phyloP scores from a whole-genome alignment of 78 protist genomes.

The Monosiga brevicollis region DNA sequence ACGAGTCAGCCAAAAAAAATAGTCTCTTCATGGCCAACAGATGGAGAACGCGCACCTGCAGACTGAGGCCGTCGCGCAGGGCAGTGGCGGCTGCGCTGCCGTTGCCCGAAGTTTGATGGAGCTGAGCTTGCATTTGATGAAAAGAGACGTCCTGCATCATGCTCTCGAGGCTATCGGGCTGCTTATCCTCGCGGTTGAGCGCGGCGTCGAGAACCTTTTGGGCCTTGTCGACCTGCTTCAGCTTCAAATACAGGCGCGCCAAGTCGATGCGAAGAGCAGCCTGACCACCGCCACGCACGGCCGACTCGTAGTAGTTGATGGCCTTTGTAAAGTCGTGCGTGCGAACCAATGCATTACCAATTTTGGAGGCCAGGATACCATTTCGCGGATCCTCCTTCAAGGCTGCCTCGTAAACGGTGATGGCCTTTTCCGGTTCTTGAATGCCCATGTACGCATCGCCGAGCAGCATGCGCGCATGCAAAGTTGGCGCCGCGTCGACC shows the following conservation, averaged over 20 bases:
- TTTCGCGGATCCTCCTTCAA: constrained; percentile 11
- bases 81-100: neutral
- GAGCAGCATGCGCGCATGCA: constrained; percentile 21
- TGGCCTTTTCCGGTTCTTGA: constrained; percentile 46
- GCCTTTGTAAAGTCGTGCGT: constrained; percentile 56
- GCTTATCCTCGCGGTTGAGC: neutral
- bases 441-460: constrained; percentile 63
- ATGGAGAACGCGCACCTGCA: too few relatives aligned
- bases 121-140: neutral
- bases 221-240: constrained; percentile 21
- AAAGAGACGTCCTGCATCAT: neutral
- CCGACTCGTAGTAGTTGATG: constrained; percentile 19
- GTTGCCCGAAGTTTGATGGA: neutral
- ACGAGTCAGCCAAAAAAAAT: too few relatives aligned
- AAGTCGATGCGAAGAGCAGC: constrained; percentile 30
- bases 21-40: too few relatives aligned
- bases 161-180: neutral
- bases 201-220: neutral
- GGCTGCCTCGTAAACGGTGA: constrained; percentile 35
- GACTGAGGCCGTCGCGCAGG: too few relatives aligned
- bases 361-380: constrained; percentile 32
- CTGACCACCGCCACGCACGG: constrained; percentile 20
- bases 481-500: neutral
- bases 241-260: constrained; percentile 44
- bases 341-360: constrained; percentile 52